Percentiles rank a stretch among this genome's conserved stretches.
Evolutionary conservation across 2,329 filamentous ascomycete genomes (phyloP).

Genomic region (Paraphoma sp.): DNA sequence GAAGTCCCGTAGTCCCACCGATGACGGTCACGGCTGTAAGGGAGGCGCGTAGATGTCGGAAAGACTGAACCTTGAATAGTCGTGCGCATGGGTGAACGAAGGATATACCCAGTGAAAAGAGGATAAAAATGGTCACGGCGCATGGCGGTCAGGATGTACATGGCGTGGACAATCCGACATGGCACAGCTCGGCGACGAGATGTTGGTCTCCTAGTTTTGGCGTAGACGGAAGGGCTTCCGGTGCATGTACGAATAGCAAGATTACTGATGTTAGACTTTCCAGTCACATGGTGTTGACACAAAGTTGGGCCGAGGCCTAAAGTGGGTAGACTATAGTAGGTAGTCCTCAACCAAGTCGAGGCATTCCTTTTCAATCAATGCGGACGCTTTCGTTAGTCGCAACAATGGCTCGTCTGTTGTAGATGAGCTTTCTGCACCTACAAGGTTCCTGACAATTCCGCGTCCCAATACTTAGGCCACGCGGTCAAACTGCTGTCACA

Average conservation of each 20-base stretch:
- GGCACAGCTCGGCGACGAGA: background rate
- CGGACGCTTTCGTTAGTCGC: too few species aligned
- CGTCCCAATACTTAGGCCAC: too few species aligned
- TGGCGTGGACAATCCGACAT: background rate
- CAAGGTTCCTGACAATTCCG: too few species aligned
- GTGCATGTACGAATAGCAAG: background rate
- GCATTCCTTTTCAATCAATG: too few species aligned
- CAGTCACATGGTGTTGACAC: background rate
- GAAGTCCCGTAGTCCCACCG: conserved; percentile 10
- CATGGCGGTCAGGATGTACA: conserved; percentile 7
- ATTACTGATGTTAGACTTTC: background rate
- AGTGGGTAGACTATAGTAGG: too few species aligned
- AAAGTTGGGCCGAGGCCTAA: background rate
- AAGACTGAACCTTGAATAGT: conserved; percentile 8
- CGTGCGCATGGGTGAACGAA: conserved; percentile 8
- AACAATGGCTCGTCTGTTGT: too few species aligned
- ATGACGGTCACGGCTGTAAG: conserved; percentile 23
- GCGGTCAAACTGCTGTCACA: too few species aligned
- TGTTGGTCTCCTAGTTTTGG: background rate
- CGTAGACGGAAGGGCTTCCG: background rate
- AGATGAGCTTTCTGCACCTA: too few species aligned
- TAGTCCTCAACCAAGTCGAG: too few species aligned
- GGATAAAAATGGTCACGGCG: conserved; percentile 9
- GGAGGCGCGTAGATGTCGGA: conserved; percentile 12
- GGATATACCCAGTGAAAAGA: conserved; percentile 23